Conservation (phyloP, 352 stramenopile genomes). For the Phytophthora rubi region DNA sequence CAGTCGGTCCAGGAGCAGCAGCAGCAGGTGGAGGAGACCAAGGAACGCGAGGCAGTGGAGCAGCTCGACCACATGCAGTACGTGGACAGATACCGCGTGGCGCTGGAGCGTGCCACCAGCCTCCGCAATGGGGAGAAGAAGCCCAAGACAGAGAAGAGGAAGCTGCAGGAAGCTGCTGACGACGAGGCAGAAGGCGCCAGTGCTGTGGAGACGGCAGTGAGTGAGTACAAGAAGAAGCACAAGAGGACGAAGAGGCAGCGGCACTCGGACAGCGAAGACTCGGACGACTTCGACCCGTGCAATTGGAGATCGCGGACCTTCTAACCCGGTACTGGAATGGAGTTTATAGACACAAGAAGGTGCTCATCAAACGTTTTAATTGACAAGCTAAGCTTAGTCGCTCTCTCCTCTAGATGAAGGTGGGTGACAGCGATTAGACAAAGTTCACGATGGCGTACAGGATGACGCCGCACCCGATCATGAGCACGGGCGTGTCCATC, state of each 20-base stretch:
- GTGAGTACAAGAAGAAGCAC: slow-evolving; percentile 40
- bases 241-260: slow-evolving; percentile 27
- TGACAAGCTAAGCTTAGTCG: slow-evolving; percentile 25
- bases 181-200: slow-evolving; percentile 9
- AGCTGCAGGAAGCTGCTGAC: slow-evolving; percentile 8
- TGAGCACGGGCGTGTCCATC: slow-evolving; percentile 87
- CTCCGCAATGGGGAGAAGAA: slow-evolving; percentile 23
- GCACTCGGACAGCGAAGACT: slow-evolving; percentile 34
- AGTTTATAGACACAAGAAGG: not conserved
- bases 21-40: slow-evolving; percentile 42
- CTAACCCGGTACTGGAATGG: slow-evolving; percentile 19
- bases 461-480: slow-evolving; percentile 78
- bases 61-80: slow-evolving; percentile 77
- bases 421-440: slow-evolving; percentile 34
- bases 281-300: slow-evolving; percentile 43
- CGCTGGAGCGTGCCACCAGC: slow-evolving; percentile 45
- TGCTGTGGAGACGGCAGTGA: slow-evolving; percentile 19
- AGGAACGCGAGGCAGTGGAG: slow-evolving; percentile 56
- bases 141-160: slow-evolving; percentile 27
- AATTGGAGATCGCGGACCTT: slow-evolving; percentile 57
- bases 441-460: slow-evolving; percentile 72
- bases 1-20: slow-evolving; percentile 42
- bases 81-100: slow-evolving; percentile 63
- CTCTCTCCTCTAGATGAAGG: slow-evolving; percentile 20
- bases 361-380: slow-evolving; percentile 25